Conservation (phyloP, 148 eudicot species). For the Rhododendron griersonianum region DNA sequence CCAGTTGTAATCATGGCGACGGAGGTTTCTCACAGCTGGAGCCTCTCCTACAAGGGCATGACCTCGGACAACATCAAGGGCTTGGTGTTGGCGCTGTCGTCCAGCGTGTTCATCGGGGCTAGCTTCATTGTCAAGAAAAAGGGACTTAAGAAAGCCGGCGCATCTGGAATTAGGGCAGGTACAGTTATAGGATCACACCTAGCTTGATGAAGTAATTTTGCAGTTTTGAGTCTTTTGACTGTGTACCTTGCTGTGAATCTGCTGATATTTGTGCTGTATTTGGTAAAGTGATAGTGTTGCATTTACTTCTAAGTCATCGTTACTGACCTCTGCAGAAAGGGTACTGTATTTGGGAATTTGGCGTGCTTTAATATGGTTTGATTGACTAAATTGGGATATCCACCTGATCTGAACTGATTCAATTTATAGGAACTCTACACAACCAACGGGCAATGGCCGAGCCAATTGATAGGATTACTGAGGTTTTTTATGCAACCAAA, state of each 20-base stretch:
- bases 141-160: slow-evolving; percentile 50
- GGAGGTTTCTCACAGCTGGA: slow-evolving; percentile 20
- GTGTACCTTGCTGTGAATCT: neutral
- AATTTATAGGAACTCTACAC: neutral
- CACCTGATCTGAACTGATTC: neutral
- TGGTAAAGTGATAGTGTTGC: neutral
- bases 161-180: slow-evolving; percentile 51
- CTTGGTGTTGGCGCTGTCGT: slow-evolving; percentile 40
- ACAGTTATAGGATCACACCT: neutral
- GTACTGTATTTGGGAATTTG: neutral
- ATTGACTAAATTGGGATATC: neutral
- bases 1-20: neutral
- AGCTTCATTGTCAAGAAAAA: slow-evolving; percentile 58
- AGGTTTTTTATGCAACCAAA: neutral
- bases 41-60: slow-evolving; percentile 44
- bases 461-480: neutral
- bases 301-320: neutral
- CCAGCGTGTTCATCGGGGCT: slow-evolving; percentile 50
- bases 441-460: neutral
- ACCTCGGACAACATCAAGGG: slow-evolving; percentile 56
- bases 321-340: neutral
- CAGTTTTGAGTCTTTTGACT: neutral
- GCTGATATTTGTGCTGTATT: neutral
- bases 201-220: neutral
- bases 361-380: neutral